A percentile compares a stretch with the other conserved stretches of the same genome.
Conservation (phyloP, 345 rosid species). For the Lepidium didymum region DNA sequence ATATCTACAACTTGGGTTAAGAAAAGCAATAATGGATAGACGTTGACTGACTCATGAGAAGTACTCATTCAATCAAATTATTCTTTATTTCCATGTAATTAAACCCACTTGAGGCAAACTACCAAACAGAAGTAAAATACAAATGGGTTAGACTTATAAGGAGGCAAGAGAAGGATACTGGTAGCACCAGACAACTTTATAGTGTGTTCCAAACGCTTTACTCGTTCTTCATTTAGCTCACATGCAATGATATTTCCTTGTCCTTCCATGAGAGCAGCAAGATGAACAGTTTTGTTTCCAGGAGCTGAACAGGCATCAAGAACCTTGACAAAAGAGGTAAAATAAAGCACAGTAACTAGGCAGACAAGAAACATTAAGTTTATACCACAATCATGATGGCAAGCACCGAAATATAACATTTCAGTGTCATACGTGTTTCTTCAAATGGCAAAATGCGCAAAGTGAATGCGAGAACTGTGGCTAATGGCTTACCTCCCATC, state of each 20-base stretch:
- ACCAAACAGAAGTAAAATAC: not conserved
- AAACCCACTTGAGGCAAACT: not conserved
- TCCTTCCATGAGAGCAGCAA: slow-evolving; percentile 89
- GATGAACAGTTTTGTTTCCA: slow-evolving; percentile 94
- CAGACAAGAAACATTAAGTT: not conserved
- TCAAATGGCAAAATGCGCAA: not conserved
- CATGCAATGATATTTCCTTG: slow-evolving; percentile 73
- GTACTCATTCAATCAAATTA: not conserved
- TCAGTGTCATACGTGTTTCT: not conserved
- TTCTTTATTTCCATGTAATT: not conserved
- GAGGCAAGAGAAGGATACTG: slow-evolving; percentile 55
- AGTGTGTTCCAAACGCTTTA: slow-evolving; percentile 62
- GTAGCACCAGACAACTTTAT: slow-evolving; percentile 74
- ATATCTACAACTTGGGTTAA: slow-evolving; percentile 44
- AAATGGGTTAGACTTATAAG: not conserved
- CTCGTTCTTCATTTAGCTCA: slow-evolving; percentile 64
- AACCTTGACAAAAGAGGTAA: slow-evolving; percentile 49
- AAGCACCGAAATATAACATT: slow-evolving; percentile 1
- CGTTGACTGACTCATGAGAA: not conserved
- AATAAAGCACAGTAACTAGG: slow-evolving; percentile 4
- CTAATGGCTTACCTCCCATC: slow-evolving; percentile 67
- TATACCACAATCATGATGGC: not conserved
- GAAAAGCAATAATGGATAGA: slow-evolving; percentile 13
- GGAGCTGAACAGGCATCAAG: slow-evolving; percentile 98
- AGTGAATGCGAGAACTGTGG: not conserved